Base-by-base conservation (phyloP, 2,329 filamentous ascomycete genomes). In the Cytospora piceicola region DNA sequence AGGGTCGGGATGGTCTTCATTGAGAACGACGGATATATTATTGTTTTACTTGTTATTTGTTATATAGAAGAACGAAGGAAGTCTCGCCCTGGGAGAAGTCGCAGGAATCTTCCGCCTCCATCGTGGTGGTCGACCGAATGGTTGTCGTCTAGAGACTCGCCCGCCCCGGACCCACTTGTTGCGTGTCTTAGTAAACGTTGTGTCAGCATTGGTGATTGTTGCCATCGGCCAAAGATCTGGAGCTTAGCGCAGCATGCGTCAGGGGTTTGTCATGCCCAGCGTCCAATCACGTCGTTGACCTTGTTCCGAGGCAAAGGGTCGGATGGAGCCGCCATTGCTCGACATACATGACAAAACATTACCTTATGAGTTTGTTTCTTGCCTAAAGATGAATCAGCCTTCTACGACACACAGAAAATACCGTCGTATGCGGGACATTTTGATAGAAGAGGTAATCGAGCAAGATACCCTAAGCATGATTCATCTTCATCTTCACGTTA, bases 1-100 rank as follows among this genome's bases (percentile, higher is more conserved):
- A 72, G 69, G 67, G 79, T 70, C 68, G 77, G 75, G 64, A 79
- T 61, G 68, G 73, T 69, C 75, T 74, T 79, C 79, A 81, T 81
- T 68, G 66, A 67, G 69, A 64, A 34, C n/a, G 52, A 30, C 8
- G 30, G 53, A 46, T 46, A 22, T 9, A 15, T 29, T 3, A 4
- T 49, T 17, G 14, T 42, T 12, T 36, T 32, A 57, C n/a, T 14
- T 51, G 24, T 52, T 62, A 57, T 57, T 52, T 34, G 32, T 11
- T 4, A 36, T 14, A 15, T 14, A 36, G n/a, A 29, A 24, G 29
- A 20, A 20, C 24, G 3, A 27, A 6, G 24, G 7, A 12, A 30
- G 8, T 15, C 29, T 60, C 29, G 22, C 24, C 42, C 29, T 9
- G 27, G 22, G 29, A 57, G 54, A 58, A 63, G 1, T 15, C 17